Base-by-base conservation (phyloP, 441 rosid genomes). In the Arabidopsis hybrid region DNA sequence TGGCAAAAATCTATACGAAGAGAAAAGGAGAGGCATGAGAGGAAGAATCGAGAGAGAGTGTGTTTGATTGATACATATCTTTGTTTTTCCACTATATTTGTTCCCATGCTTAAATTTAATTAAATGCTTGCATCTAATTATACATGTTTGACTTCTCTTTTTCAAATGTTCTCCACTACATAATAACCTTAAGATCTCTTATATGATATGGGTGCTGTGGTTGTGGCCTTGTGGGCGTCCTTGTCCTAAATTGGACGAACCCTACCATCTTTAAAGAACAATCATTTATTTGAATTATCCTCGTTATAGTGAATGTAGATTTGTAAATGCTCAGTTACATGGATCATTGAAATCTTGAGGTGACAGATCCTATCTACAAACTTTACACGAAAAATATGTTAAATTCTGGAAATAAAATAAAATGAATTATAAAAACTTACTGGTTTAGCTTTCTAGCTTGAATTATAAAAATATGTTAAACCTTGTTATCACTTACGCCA, bases 231-330 rank as follows among this genome's bases (percentile, higher is more conserved):
- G 46, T 59, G 72, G 72, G 26, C 8, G 69, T 60, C 65, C 17
- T 45, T 61, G 58, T 75, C 69, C 12, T 21, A 53, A 21, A 52
- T 35, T 52, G 36, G 36, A 53, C 7, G 21, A 60, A 53, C 74
- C 79, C 74, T 60, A 75, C 67, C 74, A 67, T 26, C 69, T 53
- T 32, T 68, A 35, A 35, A 21, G 63, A 68, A 61, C 57, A 32
- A 26, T 53, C 36, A 60, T 67, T 60, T 61, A 52, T 14, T 21
- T 43, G 29, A 75, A 52, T 52, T 68, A 60, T 67, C 61, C 8
- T 40, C 14, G 18, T 36, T 57, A 35, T 39, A 51, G 32, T 16
- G n/a, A 10, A 55, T 31, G 32, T 26, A 26, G 14, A 52, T 51
- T 38, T 39, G 11, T 60, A 11, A 14, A 49, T 26, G 55, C 46